Evolutionary conservation across 176 grass and related monocot genomes (phyloP).

Genomic region (Themeda triandra): DNA sequence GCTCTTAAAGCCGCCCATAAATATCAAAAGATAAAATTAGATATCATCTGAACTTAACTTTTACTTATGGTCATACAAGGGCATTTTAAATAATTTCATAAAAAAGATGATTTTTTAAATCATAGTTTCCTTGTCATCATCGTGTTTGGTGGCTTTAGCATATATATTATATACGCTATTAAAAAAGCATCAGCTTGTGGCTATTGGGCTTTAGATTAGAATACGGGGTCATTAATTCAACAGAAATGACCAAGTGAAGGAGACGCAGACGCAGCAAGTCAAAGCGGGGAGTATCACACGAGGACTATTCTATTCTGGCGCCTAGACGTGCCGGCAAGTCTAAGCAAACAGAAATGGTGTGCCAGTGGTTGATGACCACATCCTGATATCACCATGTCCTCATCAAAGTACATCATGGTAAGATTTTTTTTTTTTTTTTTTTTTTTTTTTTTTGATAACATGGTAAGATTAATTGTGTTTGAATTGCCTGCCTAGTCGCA

Average conservation of each 20-base stretch:
- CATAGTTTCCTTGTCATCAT: neutral
- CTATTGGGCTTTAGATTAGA: neutral
- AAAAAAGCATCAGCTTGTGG: neutral
- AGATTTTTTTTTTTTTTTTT: too few relatives aligned
- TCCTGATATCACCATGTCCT: slow-evolving; percentile 37
- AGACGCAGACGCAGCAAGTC: slow-evolving; percentile 16
- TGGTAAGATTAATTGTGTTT: too few relatives aligned
- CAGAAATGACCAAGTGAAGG: slow-evolving; percentile 14
- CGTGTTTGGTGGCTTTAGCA: neutral
- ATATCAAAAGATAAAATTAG: slow-evolving; percentile 15
- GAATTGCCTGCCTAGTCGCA: neutral
- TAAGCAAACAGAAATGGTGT: slow-evolving; percentile 18
- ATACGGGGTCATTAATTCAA: neutral
- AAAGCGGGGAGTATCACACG: slow-evolving; percentile 23
- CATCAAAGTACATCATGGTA: neutral
- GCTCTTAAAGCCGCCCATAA: neutral
- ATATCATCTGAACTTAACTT: neutral
- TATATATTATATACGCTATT: neutral
- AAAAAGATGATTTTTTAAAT: neutral
- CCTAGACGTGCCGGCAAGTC: slow-evolving; percentile 24
- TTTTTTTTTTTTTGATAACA: too few relatives aligned
- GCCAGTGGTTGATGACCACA: slow-evolving; percentile 38
- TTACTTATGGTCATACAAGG: neutral
- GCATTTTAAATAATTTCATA: neutral
- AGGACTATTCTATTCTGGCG: slow-evolving; percentile 19